These are phyloP conservation scores for Vicia faba DNA, from an alignment of 306 rosid species.

Conservation along the genomic window DNA sequence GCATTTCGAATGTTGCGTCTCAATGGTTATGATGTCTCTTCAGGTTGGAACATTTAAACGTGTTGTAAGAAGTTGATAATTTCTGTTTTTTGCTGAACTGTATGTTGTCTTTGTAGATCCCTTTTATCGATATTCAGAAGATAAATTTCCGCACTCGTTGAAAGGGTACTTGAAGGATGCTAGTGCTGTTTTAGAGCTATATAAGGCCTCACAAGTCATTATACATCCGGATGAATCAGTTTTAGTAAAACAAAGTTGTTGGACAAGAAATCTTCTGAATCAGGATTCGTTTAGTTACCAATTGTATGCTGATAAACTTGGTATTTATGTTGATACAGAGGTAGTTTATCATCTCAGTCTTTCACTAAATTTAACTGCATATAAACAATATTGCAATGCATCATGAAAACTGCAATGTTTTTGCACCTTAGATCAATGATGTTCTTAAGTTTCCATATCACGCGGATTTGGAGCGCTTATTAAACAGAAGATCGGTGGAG, in stretches of 20 bases:
- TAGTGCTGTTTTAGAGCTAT: constrained; percentile 61
- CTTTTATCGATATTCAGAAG: constrained; percentile 65
- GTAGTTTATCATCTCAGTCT: constrained; percentile 41
- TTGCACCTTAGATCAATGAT: constrained; percentile 51
- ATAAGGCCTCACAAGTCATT: constrained; percentile 67
- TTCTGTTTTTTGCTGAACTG: background rate
- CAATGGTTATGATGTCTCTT: constrained; percentile 73
- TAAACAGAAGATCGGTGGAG: constrained; percentile 59
- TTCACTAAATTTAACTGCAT: background rate
- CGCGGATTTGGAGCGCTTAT: constrained; percentile 60
- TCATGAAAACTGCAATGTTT: constrained; percentile 22
- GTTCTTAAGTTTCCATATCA: constrained; percentile 58
- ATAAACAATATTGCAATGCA: background rate
- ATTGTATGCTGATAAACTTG: constrained; percentile 35
- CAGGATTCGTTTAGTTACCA: constrained; percentile 36
- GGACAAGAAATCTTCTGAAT: constrained; percentile 60
- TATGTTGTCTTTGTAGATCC: constrained; percentile 55
- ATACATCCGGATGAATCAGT: constrained; percentile 60
- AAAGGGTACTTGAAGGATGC: constrained; percentile 75
- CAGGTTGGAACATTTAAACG: constrained; percentile 45
- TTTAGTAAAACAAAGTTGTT: constrained; percentile 52
- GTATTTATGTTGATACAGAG: constrained; percentile 51
- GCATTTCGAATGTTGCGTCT: constrained; percentile 73
- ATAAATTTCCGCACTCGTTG: constrained; percentile 54
- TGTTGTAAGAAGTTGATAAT: too few relatives aligned